A percentile compares a stretch with the other conserved stretches of the same genome.
phyloP scores from a whole-genome alignment of 2,329 filamentous ascomycete genomes.

The Claviceps digitariae region DNA sequence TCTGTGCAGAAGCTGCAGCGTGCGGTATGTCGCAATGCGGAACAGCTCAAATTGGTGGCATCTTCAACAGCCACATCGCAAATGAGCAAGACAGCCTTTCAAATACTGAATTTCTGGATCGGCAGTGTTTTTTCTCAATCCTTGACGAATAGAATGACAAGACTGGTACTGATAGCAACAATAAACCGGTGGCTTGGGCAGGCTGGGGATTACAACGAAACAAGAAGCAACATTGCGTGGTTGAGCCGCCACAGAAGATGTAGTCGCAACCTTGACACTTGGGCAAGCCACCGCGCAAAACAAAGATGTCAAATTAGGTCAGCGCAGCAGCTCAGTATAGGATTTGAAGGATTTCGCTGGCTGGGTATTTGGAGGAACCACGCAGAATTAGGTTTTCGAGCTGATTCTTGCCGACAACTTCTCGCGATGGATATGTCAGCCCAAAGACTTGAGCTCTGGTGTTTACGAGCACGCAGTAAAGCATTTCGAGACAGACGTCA shows the following conservation, averaged over 20 bases:
- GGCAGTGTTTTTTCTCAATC: background rate
- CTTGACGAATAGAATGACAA: background rate
- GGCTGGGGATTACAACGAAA: background rate
- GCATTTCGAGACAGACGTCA: conserved; percentile 21
- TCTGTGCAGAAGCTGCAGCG: conserved; percentile 22
- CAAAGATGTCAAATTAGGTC: conserved; percentile 1
- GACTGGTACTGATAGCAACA: background rate
- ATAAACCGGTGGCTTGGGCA: background rate
- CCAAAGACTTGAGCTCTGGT: conserved; percentile 18
- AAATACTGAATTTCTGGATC: background rate
- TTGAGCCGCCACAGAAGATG: background rate
- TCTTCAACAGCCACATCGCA: conserved; percentile 11
- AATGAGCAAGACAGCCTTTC: conserved; percentile 10
- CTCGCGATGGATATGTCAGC: conserved; percentile 10
- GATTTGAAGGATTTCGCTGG: conserved; percentile 11
- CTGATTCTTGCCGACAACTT: conserved; percentile 11
- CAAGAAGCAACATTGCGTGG: background rate
- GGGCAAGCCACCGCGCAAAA: background rate
- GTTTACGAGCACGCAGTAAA: conserved; percentile 18
- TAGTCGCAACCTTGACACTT: background rate
- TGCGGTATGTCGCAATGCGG: conserved; percentile 14
- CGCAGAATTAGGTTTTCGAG: conserved; percentile 14
- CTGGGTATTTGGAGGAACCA: conserved; percentile 20
- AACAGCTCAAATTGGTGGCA: conserved; percentile 14
- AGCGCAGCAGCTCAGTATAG: conserved; percentile 7